Evolutionary conservation across 345 rosid genomes (phyloP), one percentile per base, ranked within the genome.

Genomic region (Arabis alpina): DNA sequence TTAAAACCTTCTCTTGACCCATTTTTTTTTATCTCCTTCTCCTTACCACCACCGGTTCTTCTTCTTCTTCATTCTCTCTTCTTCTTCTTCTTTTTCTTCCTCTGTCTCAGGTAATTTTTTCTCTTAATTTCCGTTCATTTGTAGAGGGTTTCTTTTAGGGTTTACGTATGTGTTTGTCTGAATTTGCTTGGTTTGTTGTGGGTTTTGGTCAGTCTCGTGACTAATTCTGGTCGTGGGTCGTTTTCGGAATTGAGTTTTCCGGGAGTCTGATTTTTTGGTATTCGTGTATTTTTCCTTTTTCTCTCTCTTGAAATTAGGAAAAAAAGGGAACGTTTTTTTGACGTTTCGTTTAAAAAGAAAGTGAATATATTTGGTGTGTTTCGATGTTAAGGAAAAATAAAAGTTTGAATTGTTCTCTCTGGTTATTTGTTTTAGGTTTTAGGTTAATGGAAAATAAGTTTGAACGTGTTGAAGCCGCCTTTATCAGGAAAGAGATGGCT

Each of bases 391-490:
- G 40, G 6, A 34, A 36, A 36, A 36, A 36, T 43, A 9, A 52
- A 3, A 45, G 34, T 27, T 51, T 59, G 61, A 34, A 37, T 37
- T 30, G 0, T 19, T 10, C 23, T 13, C 48, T 45, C 14, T 9
- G 54, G 6, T 13, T 16, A 15, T 49, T 19, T 43, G 11, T 70
- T 54, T 55, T 51, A 42, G 55, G 16, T 41, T 55, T 61, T 12
- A 62, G 53, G 70, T 49, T 19, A 93, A 19, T 19, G 23, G 23
- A 19, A 19, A 19, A 19, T 19, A 19, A 19, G 23, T 19, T 90
- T 89, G 92, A 80, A 75, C 81, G 88, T 69, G 78, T 83, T 16
- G 96, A 87, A 73, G 81, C 80, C 0, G 98, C 87, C 51, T 72
- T 86, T 70, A 43, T 80, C 59, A 73, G 84, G 69, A 82, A 80